phyloP scores from a whole-genome alignment of 2,329 filamentous ascomycete genomes.

The Trichophyton mentagrophytes region DNA sequence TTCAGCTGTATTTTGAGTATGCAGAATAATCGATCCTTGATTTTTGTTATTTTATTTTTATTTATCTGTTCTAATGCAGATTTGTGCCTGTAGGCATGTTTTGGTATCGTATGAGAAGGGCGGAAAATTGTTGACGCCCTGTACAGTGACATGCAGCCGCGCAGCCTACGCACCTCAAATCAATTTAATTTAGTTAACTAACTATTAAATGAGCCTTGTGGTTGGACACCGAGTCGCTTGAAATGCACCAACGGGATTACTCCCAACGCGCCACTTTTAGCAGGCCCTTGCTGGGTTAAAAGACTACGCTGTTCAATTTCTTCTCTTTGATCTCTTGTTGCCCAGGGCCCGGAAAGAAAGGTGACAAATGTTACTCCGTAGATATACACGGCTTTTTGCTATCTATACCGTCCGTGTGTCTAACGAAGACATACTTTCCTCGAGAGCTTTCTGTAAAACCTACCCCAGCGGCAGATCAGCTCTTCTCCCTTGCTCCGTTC shows the following conservation, averaged over 20 bases:
- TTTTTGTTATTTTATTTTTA: neutral
- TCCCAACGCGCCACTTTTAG: neutral
- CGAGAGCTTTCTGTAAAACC: too few relatives aligned
- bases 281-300: neutral
- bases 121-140: neutral
- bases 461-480: neutral
- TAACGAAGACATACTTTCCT: too few relatives aligned
- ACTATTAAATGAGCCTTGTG: neutral
- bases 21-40: neutral
- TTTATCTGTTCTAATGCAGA: neutral
- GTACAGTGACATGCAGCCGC: neutral
- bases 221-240: neutral
- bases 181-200: neutral
- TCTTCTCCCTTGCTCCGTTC: neutral
- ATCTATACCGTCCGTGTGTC: neutral
- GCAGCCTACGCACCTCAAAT: neutral
- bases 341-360: neutral
- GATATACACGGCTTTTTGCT: neutral
- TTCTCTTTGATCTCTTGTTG: neutral
- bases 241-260: neutral
- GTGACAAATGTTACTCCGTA: neutral
- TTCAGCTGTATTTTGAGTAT: neutral
- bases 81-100: conserved; percentile 4
- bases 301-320: neutral
- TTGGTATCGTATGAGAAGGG: neutral